These are phyloP conservation scores for Russula foetens DNA, from an alignment of 768 basidiomycete species.

Conservation along the genomic window DNA sequence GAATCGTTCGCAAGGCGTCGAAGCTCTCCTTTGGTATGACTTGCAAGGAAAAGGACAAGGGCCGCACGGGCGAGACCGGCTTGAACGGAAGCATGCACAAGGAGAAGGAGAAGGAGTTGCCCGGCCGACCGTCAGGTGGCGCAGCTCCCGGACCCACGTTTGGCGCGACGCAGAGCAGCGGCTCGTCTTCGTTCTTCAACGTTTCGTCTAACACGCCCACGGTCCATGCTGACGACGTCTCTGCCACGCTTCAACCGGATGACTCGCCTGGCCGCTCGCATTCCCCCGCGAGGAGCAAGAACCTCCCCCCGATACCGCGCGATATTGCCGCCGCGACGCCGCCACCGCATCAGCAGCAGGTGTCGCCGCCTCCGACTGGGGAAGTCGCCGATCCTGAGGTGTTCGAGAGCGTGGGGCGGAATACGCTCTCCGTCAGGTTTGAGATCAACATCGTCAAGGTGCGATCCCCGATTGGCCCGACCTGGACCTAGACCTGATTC, in stretches of 20 bases:
- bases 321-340: constrained; percentile 39
- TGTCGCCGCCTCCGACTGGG: constrained; percentile 44
- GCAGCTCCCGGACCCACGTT: constrained; percentile 34
- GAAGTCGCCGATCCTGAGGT: constrained; percentile 58
- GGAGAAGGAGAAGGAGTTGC: constrained; percentile 37
- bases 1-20: constrained; percentile 64
- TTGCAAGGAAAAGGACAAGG: constrained; percentile 42
- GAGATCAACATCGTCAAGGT: constrained; percentile 98
- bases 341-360: constrained; percentile 13
- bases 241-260: constrained; percentile 23
- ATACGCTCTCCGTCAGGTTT: constrained; percentile 83
- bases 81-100: constrained; percentile 13
- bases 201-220: constrained; percentile 34
- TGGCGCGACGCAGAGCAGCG: constrained; percentile 61
- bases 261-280: constrained; percentile 30
- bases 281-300: constrained; percentile 52
- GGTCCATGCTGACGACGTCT: constrained; percentile 28
- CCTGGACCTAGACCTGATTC: background rate
- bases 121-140: constrained; percentile 36
- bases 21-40: constrained; percentile 69
- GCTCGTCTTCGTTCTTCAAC: too few species aligned
- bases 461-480: background rate
- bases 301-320: constrained; percentile 73
- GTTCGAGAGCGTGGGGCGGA: constrained; percentile 68
- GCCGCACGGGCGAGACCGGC: constrained; percentile 25